phyloP scores from a whole-genome alignment of 176 grass and related monocot species.

The Thinopyrum elongatum region DNA sequence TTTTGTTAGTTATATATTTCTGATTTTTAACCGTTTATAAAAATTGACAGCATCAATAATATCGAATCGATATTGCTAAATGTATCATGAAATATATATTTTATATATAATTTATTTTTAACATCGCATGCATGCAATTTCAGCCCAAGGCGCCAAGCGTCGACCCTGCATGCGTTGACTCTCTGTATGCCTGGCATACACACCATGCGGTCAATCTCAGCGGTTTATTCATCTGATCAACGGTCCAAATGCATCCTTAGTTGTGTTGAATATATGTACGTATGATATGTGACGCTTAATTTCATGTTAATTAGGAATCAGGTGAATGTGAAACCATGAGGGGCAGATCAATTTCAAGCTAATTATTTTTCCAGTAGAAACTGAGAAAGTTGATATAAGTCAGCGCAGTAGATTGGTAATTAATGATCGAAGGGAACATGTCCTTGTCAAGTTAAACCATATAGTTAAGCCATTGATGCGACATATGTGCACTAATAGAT shows the following conservation, averaged over 20 bases:
- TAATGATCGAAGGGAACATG: neutral
- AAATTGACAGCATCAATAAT: too few relatives aligned
- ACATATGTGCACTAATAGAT: neutral
- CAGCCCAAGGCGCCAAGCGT: too few relatives aligned
- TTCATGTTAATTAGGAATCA: neutral
- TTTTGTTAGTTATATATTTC: too few relatives aligned
- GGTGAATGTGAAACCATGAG: conserved; percentile 37
- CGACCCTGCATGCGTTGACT: neutral
- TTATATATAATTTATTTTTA: too few relatives aligned
- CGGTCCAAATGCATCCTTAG: neutral
- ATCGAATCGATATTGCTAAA: too few relatives aligned
- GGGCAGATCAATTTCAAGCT: neutral
- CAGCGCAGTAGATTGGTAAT: neutral
- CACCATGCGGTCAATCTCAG: neutral
- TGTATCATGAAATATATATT: too few relatives aligned
- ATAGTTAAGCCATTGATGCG: neutral
- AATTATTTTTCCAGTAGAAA: neutral
- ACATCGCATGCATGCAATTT: too few relatives aligned
- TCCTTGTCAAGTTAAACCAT: neutral
- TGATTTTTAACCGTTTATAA: too few relatives aligned
- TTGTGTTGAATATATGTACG: neutral
- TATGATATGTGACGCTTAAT: neutral
- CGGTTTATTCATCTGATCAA: neutral
- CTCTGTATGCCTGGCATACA: too few relatives aligned
- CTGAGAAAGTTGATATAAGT: neutral